A percentile compares a stretch with the other conserved stretches of the same genome.
Conservation (phyloP, 306 rosid genomes). For the Ammopiptanthus mongolicus region DNA sequence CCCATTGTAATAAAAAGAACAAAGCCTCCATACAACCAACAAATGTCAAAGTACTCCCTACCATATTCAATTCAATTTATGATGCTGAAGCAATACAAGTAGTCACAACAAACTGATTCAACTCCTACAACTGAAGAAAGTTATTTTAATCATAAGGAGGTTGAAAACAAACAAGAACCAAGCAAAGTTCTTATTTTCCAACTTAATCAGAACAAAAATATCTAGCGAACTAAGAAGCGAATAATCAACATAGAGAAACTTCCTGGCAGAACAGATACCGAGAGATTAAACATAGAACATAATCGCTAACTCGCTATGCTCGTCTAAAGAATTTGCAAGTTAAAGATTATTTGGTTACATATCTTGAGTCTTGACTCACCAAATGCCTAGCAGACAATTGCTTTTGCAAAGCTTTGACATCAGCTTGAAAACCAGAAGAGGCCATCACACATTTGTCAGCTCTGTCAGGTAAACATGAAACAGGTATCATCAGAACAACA, state of each 20-base stretch:
- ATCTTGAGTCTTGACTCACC: slow-evolving; percentile 47
- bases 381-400: slow-evolving; percentile 71
- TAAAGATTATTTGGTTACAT: background rate
- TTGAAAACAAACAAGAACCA: background rate
- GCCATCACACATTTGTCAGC: slow-evolving; percentile 81
- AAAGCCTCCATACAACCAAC: background rate
- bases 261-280: background rate
- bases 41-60: background rate
- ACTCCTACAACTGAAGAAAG: background rate
- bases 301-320: background rate
- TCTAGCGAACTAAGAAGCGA: background rate
- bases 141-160: background rate
- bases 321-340: background rate
- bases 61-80: background rate
- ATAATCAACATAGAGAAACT: background rate
- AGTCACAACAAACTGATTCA: background rate
- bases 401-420: slow-evolving; percentile 92
- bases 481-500: background rate
- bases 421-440: slow-evolving; percentile 98
- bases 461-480: slow-evolving; percentile 33
- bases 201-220: background rate
- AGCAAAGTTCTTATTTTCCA: background rate
- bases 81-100: background rate
- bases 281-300: background rate
- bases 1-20: background rate